Percentiles rank a stretch among this genome's conserved stretches.
These are phyloP conservation scores for Cyberlindnera petersonii DNA, from an alignment of 805 yeast species.

Conservation along the genomic window DNA sequence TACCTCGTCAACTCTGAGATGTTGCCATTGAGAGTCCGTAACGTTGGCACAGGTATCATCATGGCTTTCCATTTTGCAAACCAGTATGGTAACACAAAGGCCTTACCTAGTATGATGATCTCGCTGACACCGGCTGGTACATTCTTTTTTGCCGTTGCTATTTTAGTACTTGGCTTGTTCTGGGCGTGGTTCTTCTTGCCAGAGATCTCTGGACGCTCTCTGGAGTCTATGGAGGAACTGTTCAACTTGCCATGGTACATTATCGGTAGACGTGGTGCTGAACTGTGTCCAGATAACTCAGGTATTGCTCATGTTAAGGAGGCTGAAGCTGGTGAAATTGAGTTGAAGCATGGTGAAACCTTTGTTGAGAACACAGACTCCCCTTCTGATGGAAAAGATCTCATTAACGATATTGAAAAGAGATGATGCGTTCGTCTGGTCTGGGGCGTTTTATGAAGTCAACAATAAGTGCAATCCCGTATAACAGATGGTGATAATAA, in stretches of 20 bases:
- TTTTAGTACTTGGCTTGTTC: slow-evolving; percentile 38
- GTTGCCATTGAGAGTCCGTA: slow-evolving; percentile 48
- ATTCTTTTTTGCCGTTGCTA: slow-evolving; percentile 46
- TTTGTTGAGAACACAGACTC: slow-evolving; percentile 16
- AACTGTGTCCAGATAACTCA: slow-evolving; percentile 49
- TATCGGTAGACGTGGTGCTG: slow-evolving; percentile 51
- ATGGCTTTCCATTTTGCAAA: slow-evolving; percentile 56
- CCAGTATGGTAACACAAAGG: slow-evolving; percentile 55
- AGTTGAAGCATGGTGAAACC: slow-evolving; percentile 13
- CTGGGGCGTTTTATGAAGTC: background rate
- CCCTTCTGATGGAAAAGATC: slow-evolving; percentile 4
- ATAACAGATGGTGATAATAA: too few relatives aligned
- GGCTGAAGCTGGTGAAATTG: slow-evolving; percentile 14
- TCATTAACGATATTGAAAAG: slow-evolving; percentile 3
- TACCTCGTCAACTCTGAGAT: slow-evolving; percentile 53
- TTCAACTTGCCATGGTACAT: slow-evolving; percentile 52
- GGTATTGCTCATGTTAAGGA: slow-evolving; percentile 30
- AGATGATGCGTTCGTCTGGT: background rate
- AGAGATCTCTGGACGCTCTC: slow-evolving; percentile 36
- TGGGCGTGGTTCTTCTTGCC: slow-evolving; percentile 36
- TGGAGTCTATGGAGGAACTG: slow-evolving; percentile 37
- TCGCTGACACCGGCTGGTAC: slow-evolving; percentile 46
- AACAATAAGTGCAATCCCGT: too few relatives aligned
- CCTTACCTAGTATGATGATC: slow-evolving; percentile 48
- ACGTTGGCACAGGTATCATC: slow-evolving; percentile 45